Percentiles rank a stretch among this genome's conserved stretches.
Evolutionary conservation across 2,329 filamentous ascomycete genomes (phyloP).

Genomic region (Pseudogymnoascus sp.): DNA sequence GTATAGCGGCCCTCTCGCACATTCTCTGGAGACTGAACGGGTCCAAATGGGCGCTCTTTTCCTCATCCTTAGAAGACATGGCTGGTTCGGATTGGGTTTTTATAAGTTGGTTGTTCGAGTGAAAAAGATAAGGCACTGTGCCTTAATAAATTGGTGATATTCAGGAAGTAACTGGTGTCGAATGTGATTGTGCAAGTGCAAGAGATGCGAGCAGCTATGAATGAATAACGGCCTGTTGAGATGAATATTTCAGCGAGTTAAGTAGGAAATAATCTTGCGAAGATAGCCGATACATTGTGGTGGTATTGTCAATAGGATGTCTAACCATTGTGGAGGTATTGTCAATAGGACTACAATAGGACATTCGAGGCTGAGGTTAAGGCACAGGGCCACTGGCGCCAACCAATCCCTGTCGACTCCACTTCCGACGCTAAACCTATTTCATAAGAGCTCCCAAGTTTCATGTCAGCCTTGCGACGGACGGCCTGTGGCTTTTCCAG

Average conservation of each 20-base stretch:
- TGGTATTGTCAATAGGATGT: background rate
- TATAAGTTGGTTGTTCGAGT: background rate
- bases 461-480: background rate
- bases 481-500: background rate
- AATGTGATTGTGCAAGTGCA: background rate
- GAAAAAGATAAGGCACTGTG: background rate
- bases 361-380: background rate
- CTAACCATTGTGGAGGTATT: background rate
- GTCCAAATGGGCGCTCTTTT: background rate
- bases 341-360: background rate
- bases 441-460: background rate
- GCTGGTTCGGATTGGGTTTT: background rate
- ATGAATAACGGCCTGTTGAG: background rate
- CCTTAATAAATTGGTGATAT: background rate
- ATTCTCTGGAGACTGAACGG: background rate
- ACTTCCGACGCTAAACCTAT: background rate
- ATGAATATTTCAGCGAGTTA: background rate
- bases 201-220: background rate
- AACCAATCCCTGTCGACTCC: background rate
- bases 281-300: background rate
- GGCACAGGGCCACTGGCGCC: background rate
- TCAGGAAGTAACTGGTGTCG: background rate
- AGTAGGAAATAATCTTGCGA: background rate
- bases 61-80: background rate
- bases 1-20: slow-evolving; percentile 1